A percentile compares a stretch with the other conserved stretches of the same genome.
These are phyloP conservation scores for Breynia disticha DNA, from an alignment of 441 rosid species.

Conservation along the genomic window DNA sequence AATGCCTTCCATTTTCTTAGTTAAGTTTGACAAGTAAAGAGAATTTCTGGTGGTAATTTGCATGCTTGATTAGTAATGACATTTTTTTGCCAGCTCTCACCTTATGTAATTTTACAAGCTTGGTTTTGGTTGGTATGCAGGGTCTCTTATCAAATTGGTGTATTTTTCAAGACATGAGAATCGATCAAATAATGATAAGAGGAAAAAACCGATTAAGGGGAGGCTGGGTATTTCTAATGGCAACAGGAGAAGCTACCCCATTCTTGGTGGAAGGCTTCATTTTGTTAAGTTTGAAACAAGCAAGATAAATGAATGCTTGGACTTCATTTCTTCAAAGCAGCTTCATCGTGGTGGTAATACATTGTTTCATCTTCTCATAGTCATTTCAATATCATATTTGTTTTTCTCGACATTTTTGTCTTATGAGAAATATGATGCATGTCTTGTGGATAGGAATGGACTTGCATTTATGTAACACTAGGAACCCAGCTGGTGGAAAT, in stretches of 20 bases:
- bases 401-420: slow-evolving; percentile 2
- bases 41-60: no score
- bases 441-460: slow-evolving; percentile 36
- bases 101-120: no score
- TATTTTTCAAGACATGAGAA: slow-evolving; percentile 96
- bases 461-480: slow-evolving; percentile 35
- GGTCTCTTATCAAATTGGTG: slow-evolving; percentile 90
- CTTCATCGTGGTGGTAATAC: slow-evolving; percentile 69
- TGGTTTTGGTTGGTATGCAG: slow-evolving; percentile 34
- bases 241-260: slow-evolving; percentile 78
- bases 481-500: slow-evolving; percentile 24
- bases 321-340: slow-evolving; percentile 90
- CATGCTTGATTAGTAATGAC: no score
- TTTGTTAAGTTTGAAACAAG: slow-evolving; percentile 94
- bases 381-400: slow-evolving; percentile 9
- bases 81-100: no score
- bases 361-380: slow-evolving; percentile 4
- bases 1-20: no score
- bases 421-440: slow-evolving; percentile 5
- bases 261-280: slow-evolving; percentile 98
- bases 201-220: slow-evolving; percentile 66
- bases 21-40: no score
- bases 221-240: slow-evolving; percentile 68
- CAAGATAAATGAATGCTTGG: slow-evolving; percentile 87
- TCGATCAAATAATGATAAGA: slow-evolving; percentile 42